Conservation (phyloP, 768 basidiomycete genomes). For the Suillus americanus region DNA sequence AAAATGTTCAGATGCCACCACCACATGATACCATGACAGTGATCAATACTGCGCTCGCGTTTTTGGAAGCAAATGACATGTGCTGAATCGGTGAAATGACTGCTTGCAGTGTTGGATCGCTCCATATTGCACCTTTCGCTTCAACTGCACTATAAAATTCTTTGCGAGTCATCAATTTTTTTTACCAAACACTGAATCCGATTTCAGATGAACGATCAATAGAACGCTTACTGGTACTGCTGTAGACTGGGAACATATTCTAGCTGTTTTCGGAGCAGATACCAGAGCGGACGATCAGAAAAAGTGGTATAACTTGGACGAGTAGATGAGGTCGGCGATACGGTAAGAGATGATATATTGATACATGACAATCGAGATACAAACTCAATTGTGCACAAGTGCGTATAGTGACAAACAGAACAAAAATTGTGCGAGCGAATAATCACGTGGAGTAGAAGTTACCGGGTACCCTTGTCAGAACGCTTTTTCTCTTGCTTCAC, state of each 20-base stretch:
- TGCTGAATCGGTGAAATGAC: neutral
- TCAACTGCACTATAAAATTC: neutral
- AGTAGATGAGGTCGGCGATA: neutral
- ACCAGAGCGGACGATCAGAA: neutral
- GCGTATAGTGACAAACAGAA: too few species aligned
- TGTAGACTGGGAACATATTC: neutral
- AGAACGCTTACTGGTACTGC: neutral
- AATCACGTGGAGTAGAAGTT: too few species aligned
- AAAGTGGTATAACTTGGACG: neutral
- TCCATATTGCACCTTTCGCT: neutral
- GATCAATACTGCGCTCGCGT: neutral
- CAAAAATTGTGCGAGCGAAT: too few species aligned
- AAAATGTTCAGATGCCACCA: neutral
- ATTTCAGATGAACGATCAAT: neutral
- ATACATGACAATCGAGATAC: too few species aligned
- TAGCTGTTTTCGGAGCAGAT: neutral
- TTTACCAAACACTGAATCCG: neutral
- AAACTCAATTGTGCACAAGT: too few species aligned
- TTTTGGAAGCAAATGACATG: neutral
- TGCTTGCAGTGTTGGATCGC: neutral
- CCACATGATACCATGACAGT: neutral
- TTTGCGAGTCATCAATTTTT: neutral
- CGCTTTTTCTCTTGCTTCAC: too few species aligned
- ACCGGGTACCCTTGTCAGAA: too few species aligned
- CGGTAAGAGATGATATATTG: neutral